These are phyloP conservation scores for Leishmania tarentolae DNA, from an alignment of 208 protist genomes.

Conservation along the genomic window DNA sequence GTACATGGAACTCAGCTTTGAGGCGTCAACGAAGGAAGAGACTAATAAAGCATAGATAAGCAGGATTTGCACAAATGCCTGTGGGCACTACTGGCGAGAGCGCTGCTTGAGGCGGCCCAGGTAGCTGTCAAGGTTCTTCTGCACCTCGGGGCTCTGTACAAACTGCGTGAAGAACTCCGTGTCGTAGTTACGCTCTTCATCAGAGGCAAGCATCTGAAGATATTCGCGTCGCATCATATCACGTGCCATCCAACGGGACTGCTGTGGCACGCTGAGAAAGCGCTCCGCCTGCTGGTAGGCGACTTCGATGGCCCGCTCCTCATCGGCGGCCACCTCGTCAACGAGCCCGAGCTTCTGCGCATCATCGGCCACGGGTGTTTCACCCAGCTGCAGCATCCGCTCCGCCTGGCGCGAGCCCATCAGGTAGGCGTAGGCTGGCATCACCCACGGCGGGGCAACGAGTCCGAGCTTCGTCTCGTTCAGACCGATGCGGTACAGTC, in stretches of 20 bases:
- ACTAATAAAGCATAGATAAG: too few species aligned
- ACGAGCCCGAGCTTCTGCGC: slow-evolving; percentile 67
- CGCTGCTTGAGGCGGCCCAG: slow-evolving; percentile 60
- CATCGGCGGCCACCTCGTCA: slow-evolving; percentile 61
- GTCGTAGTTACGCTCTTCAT: not conserved
- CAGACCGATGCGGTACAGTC: slow-evolving; percentile 78
- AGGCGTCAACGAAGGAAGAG: too few species aligned
- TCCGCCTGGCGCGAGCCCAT: slow-evolving; percentile 68
- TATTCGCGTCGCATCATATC: not conserved
- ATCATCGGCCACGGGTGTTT: slow-evolving; percentile 69
- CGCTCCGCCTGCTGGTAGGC: slow-evolving; percentile 53
- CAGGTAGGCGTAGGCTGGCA: slow-evolving; percentile 73
- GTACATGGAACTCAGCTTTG: too few species aligned
- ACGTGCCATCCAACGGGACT: not conserved
- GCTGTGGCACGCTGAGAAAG: slow-evolving; percentile 29
- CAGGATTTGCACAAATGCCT: too few species aligned
- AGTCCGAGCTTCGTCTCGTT: slow-evolving; percentile 85
- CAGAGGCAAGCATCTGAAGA: not conserved
- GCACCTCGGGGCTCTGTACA: slow-evolving; percentile 19
- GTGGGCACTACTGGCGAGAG: slow-evolving; percentile 38
- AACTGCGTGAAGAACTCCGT: not conserved
- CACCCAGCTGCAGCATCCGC: slow-evolving; percentile 78
- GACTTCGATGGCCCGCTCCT: slow-evolving; percentile 44
- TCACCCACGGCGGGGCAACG: slow-evolving; percentile 69
- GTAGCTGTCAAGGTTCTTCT: slow-evolving; percentile 64